Conservation (phyloP, 129 eudicot species). For the Kitagawia praeruptora region DNA sequence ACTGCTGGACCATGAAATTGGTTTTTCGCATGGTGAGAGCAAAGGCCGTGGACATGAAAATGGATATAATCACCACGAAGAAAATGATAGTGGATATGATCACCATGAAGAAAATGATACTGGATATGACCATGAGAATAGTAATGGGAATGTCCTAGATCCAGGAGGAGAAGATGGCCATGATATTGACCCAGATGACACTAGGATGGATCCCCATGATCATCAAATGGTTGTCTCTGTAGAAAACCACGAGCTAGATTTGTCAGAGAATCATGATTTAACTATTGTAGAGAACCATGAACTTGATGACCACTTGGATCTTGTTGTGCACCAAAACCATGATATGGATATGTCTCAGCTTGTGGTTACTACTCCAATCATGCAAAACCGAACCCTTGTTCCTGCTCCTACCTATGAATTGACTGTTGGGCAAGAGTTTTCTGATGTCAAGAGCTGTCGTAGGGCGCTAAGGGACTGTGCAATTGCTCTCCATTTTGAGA, state of each 20-base stretch:
- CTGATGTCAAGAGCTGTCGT: conserved; percentile 69
- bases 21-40: conserved; percentile 21
- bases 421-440: conserved; percentile 67
- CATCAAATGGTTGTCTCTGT: conserved; percentile 32
- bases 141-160: conserved; percentile 18
- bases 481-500: conserved; percentile 71
- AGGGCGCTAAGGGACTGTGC: conserved; percentile 70
- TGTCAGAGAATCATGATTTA: conserved; percentile 33
- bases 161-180: conserved; percentile 15
- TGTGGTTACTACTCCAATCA: conserved; percentile 37
- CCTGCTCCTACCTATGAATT: conserved; percentile 51
- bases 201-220: conserved; percentile 27
- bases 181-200: conserved; percentile 26
- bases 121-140: conserved; percentile 24
- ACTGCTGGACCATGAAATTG: conserved; percentile 39
- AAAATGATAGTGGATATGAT: conserved; percentile 27
- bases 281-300: conserved; percentile 32
- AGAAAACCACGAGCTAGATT: conserved; percentile 33
- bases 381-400: conserved; percentile 45
- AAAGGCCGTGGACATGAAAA: conserved; percentile 6
- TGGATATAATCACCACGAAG: conserved; percentile 12
- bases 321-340: conserved; percentile 37
- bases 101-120: conserved; percentile 26
- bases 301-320: conserved; percentile 36
- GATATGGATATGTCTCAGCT: conserved; percentile 28